Base-by-base conservation (phyloP, 208 protist species). In the Novymonas esmeraldas region DNA sequence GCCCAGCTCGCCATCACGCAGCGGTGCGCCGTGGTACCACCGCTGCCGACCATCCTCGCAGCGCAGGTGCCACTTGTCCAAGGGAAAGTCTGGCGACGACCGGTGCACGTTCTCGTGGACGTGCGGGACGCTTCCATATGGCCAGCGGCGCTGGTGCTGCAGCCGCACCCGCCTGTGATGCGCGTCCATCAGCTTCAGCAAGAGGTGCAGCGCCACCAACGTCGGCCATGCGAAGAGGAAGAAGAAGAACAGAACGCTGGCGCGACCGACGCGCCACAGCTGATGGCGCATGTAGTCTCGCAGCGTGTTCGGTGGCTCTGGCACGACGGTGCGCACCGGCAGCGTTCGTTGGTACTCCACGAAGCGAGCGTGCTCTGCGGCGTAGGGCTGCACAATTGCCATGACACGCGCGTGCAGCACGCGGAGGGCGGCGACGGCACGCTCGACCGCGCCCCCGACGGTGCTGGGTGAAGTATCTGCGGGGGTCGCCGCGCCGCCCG, bases 41-140 rank as follows among this genome's bases (percentile, higher is more conserved):
- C 85, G 87, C 79, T 96, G 91, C 3, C 91, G 88, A 0, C 91
- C 91, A 33, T 96, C 91, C 65, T 96, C 91, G 60, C 87, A 94
- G 54, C 81, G 80, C 58, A 96, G 68, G 58, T 92, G 88, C 91
- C 91, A 96, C 22, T 71, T 55, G 24, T 81, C 78, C 34, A 94
- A 54, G 0, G 87, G 84, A 64, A 91, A 93, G 26, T 51, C 49
- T 3, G 29, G 22, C 13, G 77, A 64, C 11, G 81, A 41, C 20
- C 64, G 49, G 61, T 82, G 77, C 48, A 44, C 31, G 44, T 88
- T 57, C 9, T 54, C 59, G 24, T 84, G 78, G 6, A 91, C 72
- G 55, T 92, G 89, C 38, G 89, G 85, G 0, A 89, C 75, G 33
- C 73, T 92, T 39, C 58, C 4, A 52, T 77, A 75, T 11, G 73